Evolutionary conservation across 1,284 basidiomycete species (phyloP), one percentile per base, ranked within the genome.

Genomic region (Moesziomyces antarcticus): DNA sequence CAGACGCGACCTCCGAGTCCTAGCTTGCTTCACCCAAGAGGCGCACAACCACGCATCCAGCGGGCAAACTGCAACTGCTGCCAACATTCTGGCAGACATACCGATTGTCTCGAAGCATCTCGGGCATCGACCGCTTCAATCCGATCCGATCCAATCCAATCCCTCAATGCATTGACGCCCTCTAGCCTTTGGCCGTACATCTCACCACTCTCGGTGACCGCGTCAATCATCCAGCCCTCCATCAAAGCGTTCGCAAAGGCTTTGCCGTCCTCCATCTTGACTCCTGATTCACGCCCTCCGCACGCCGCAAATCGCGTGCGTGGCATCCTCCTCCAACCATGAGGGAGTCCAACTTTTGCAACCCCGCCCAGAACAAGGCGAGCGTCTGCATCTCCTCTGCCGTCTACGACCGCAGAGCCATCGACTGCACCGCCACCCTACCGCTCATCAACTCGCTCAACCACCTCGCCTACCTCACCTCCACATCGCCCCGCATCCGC

Each of bases 361-460:
- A 96, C 86, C 93, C 95, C 27, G 89, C 91, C 47, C 94, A 96
- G 87, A 97, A 97, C 87, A 90, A 94, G 87, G 96, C 96, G 16
- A 93, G 92, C 83, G 93, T 97, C 54, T 93, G 92, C 82, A 97
- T 99, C 72, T 93, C 93, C 14, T 92, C 93, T 16, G 91, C 95
- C 85, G 88, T 98, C 8, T 99, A 99, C 84, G 96, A 99, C 86
- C 88, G 96, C 79, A 87, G 95, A 56, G 96, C 96, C 11, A 90
- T 99, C 82, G 97, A 99, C 87, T 92, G 94, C 56, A 91, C 91
- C 67, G 91, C 93, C 3, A 89, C 93, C 5, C 87, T 99, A 50
- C 94, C 96, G 18, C 88, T 99, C 52, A 92, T 97, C 87, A 98
- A 97, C 87, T 97, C 95, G 48, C 91, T 99, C 61, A 95, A 93